Base-by-base conservation (phyloP, 495 filamentous ascomycete genomes). In the Penicillium samsonianum region DNA sequence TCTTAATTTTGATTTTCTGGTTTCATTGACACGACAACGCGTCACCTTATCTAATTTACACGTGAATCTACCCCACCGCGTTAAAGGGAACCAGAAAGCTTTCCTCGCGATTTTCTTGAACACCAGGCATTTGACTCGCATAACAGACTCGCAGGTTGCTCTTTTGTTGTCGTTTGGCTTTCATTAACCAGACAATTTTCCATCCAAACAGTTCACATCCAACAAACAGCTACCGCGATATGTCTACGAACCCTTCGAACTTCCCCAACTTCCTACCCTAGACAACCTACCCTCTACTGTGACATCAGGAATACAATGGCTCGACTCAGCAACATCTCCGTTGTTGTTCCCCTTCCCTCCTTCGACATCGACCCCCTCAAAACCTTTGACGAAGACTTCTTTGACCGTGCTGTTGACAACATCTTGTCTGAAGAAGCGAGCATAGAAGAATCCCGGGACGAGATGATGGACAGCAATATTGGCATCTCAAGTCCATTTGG, bases 371-470 rank as follows among this genome's bases (percentile, higher is more conserved):
- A 58, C 17, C 54, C 56, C 6, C 68, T 67, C 52, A 50, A 66
- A 25, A 50, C 53, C 1, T 65, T 69, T 35, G 46, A 62, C 26
- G 60, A 63, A 17, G 44, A 60, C 1, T 45, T 60, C 7, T 48
- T 62, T 19, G 53, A 57, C 2, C 57, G 47, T 11, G 61, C 60
- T 1, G 17, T 68, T 10, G 61, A 75, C 7, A 12, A 52, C 19
- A 75, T 73, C 17, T 52, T 75, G 11, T 59, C 61, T 3, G 65
- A 71, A 22, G 61, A 70, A 31, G 51, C 57, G 5, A 67, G 45
- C 35, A 54, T 67, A n/a, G 65, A 71, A 55, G 53, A 50, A 38
- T 61, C 56, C 7, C 50, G 56, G 42, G 48, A 53, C 19, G 45
- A 53, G 20, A 37, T 43, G 48, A 31, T 20, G 45, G 45, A 48